Evolutionary conservation across 306 rosid genomes (phyloP), one percentile per base, ranked within the genome.

Genomic region (Comarum palustre): DNA sequence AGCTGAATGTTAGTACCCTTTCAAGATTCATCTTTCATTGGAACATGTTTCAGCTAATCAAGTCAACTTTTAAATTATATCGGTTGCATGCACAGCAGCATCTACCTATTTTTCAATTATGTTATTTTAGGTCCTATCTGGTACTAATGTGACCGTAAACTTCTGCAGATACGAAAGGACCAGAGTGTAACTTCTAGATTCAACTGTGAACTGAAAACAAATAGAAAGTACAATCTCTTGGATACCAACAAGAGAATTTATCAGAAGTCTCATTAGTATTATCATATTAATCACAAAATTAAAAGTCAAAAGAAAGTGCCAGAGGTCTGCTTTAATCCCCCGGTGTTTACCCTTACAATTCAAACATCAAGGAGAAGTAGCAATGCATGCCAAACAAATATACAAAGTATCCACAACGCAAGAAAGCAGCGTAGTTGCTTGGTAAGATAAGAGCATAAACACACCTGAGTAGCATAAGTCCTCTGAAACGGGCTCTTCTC

Each of bases 401-500:
- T 1, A 25, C 41, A 16, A 43, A 29, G 71, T 16, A 67, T 14
- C 20, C 24, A 43, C 55, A 15, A 67, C 0, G 1, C 29, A 50
- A 50, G 61, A 54, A 47, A 46, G 4, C 39, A 50, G 60, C 66
- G 31, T 12, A n/a, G 45, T 61, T 16, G 66, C 60, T 52, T 20
- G 41, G 57, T 32, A 61, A 32, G 66, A 71, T 57, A 75, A 74
- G 80, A 27, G 76, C 70, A 75, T 14, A 77, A 68, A 42, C 80
- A 63, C 69, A 95, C 99, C 97, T 95, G 99, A 82, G 89, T 66
- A 36, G 99, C 99, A 83, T 95, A 95, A 73, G 97, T 91, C 73
- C 99, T 89, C 78, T 91, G 99, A 84, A 91, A 95, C 6, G 99
- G 99, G 87, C 99, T 95, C 83, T 95, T 95, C 47, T 95, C 99